These are phyloP conservation scores for Sisymbrium altissimum DNA, from an alignment of 345 rosid genomes.

Conservation along the genomic window DNA sequence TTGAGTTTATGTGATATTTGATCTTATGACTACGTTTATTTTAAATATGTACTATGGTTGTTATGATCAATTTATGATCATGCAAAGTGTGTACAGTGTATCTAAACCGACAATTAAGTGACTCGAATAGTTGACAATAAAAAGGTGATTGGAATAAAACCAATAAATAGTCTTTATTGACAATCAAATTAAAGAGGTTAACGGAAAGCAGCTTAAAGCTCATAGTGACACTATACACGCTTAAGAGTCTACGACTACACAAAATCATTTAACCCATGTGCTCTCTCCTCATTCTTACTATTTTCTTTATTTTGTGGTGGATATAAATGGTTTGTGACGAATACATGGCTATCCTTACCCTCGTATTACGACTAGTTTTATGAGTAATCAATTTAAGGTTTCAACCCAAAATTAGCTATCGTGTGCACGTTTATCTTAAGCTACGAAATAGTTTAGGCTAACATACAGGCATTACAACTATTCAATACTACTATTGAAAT, in stretches of 20 bases:
- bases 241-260: background rate
- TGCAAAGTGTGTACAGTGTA: conserved; percentile 6
- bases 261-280: conserved; percentile 30
- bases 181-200: conserved; percentile 22
- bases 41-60: too few species aligned
- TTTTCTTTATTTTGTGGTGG: background rate
- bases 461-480: background rate
- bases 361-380: background rate
- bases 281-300: background rate
- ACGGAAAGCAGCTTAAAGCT: conserved; percentile 26
- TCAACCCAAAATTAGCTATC: background rate
- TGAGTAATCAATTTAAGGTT: background rate
- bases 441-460: background rate
- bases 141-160: conserved; percentile 16
- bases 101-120: conserved; percentile 22
- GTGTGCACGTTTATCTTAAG: background rate
- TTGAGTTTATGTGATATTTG: too few species aligned
- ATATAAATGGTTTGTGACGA: background rate
- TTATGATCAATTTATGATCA: background rate
- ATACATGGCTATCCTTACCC: background rate
- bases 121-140: conserved; percentile 21
- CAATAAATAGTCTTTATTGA: conserved; percentile 26
- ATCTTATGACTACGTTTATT: too few species aligned
- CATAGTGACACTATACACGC: conserved; percentile 9
- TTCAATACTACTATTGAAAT: background rate